Evolutionary conservation across 139 green algal species (phyloP), one percentile per base, ranked within the genome.

Genomic region (Penium margaritaceum): DNA sequence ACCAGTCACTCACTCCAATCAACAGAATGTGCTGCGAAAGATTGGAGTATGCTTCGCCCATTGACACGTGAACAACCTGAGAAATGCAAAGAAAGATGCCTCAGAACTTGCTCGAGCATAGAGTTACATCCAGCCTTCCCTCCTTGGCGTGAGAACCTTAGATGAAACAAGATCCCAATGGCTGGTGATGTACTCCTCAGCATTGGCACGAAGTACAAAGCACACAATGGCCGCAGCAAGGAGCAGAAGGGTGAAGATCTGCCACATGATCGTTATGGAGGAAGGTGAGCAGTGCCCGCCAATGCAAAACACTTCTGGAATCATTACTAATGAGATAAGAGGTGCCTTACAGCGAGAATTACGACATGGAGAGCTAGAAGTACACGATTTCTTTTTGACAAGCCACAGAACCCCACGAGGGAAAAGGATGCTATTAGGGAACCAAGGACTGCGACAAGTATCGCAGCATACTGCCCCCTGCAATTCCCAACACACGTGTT

Each of bases 391-490:
- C 30, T 60, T 0, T 60, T 60, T 27, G 47, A n/a, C 47, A 60
- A 21, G 47, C 47, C 47, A 5, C 29, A 60, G 30, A 33, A 60
- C 29, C 47, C 47, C 29, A 60, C 47, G 30, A 60, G n/a, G 47
- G 47, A 60, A 60, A 60, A 24, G 29, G 30, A 24, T 33, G 30
- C 47, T 33, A 24, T 60, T n/a, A 60, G 30, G 17, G 47, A n/a
- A 24, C 47, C 47, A n/a, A 60, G n/a, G 47, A 60, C 30, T 33
- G 47, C 47, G 14, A 60, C 47, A 60, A 60, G 29, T 33, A 60
- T 60, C n/a, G 47, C 47, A 60, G 47, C 47, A 60, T 60, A 60
- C n/a, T n/a, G 5, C 30, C 47, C 47, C 47, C 47, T 60, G 47
- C 47, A 60, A 33, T 60, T n/a, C 5, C 29, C 47, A 21, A 24